Base-by-base conservation (phyloP, 352 stramenopile genomes). In the Pythium monospermum region DNA sequence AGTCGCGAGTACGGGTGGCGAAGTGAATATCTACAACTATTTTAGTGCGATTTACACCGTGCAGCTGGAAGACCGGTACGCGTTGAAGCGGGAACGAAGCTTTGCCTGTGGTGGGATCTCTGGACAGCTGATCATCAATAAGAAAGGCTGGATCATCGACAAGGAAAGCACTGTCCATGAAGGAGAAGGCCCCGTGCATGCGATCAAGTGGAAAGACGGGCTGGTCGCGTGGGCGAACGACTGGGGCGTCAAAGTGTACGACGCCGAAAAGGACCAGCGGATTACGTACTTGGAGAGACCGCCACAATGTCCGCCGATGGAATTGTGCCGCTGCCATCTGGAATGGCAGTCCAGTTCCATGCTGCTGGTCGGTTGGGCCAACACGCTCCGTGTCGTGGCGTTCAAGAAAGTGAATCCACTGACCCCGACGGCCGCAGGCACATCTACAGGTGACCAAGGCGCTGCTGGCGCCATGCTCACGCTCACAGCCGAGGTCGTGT, bases 21-120 rank as follows among this genome's bases (percentile, higher is more conserved):
- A 94, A 60, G 78, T 94, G 32, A 91, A 90, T 61, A 91, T 94
- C 47, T 94, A 91, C 65, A 94, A 94, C 56, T 94, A 91, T 53
- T 91, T 88, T 28, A 89, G 70, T 55, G 76, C 83, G 21, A 66
- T 94, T 18, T 94, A 94, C 66, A 76, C 69, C 6, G 77, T 91
- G 42, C 69, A 87, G 58, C 59, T 94, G 23, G 80, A 94, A 54
- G 76, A 90, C 50, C 59, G 63, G 32, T 94, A 94, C 37, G 78
- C 80, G 2, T 61, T 88, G 42, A 90, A 90, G 58, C 73, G 83
- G 15, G 83, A 93, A 50, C 81, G 84, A 41, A 87, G 67, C 43
- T 93, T 93, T 43, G 79, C 79, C 2, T 93, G 83, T 50, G 83
- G 83, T 7, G 83, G 83, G n/a, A 67, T 93, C 21, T 63, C 73